Evolutionary conservation across 208 protist genomes (phyloP), one percentile per base, ranked within the genome.

Genomic region (Trypanosoma caninum): DNA sequence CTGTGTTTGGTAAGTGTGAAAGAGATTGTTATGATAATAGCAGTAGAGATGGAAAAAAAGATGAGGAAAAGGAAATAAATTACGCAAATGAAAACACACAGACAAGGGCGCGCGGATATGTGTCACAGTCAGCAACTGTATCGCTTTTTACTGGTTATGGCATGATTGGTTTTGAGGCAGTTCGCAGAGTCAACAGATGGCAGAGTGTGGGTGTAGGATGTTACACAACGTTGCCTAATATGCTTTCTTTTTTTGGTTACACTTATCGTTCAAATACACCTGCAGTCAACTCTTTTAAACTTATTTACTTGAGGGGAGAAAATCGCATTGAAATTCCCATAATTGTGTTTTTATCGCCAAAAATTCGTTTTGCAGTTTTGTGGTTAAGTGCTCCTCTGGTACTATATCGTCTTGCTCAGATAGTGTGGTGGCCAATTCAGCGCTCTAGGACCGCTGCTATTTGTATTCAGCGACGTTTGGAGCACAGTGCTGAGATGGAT

Each of bases 321-420:
- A 79, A 95, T 72, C 65, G 66, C 48, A 83, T 95, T 56, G 67
- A 69, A 30, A 69, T 95, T 40, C 89, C 89, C 22, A 55, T 95
- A 57, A 74, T 87, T 28, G 69, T 81, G 48, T 84, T 88, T 53
- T 66, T 84, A 37, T 85, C 78, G 0, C 58, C 76, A 18, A 54
- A 76, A 25, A 54, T 90, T 3, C 76, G 64, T 28, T 30, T 61
- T 11, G 74, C 74, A 5, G 16, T 89, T 16, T 20, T 82, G 68
- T 92, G 82, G 84, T 54, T 95, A 35, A 45, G 61, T 7, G 52
- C 71, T 3, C 89, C 89, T 6, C 46, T 87, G 7, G n/a, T 76
- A 6, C 23, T 78, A 0, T 91, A 88, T 62, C 73, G 83, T 42
- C 31, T 89, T 8, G 74, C 55, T 13, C 35, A 53, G 13, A 30